phyloP scores from a whole-genome alignment of 352 stramenopile species.

The Phytophthora tentaculata region DNA sequence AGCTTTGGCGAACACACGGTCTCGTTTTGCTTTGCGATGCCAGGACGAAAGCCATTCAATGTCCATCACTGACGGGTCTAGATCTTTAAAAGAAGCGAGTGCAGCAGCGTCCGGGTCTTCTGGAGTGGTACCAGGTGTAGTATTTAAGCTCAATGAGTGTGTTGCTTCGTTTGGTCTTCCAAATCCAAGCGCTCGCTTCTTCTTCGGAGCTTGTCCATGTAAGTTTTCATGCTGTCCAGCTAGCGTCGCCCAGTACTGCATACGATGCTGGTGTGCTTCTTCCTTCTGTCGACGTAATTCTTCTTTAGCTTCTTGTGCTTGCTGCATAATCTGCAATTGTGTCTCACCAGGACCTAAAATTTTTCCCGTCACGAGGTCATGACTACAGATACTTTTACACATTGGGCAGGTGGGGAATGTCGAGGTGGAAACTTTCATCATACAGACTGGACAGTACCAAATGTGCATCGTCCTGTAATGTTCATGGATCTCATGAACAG shows the following conservation, averaged over 20 bases:
- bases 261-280: slow-evolving; percentile 68
- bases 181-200: slow-evolving; percentile 50
- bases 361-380: slow-evolving; percentile 58
- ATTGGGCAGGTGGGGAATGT: slow-evolving; percentile 73
- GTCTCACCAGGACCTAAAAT: slow-evolving; percentile 70
- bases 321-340: slow-evolving; percentile 49
- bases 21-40: slow-evolving; percentile 38
- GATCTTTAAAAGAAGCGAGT: slow-evolving; percentile 28
- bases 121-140: not conserved
- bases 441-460: slow-evolving; percentile 84
- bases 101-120: slow-evolving; percentile 13
- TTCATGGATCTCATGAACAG: slow-evolving; percentile 79
- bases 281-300: slow-evolving; percentile 53
- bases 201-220: slow-evolving; percentile 28
- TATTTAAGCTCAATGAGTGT: not conserved
- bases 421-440: slow-evolving; percentile 66
- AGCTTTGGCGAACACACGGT: slow-evolving; percentile 65
- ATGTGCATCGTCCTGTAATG: slow-evolving; percentile 68
- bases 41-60: slow-evolving; percentile 67
- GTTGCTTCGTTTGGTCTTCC: slow-evolving; percentile 17
- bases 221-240: slow-evolving; percentile 40
- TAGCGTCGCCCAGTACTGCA: slow-evolving; percentile 63
- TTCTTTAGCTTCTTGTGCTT: slow-evolving; percentile 53
- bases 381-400: slow-evolving; percentile 67
- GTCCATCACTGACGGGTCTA: slow-evolving; percentile 43